Percentiles rank a stretch among this genome's conserved stretches.
Evolutionary conservation across 2,329 filamentous ascomycete species (phyloP).

Genomic region (Aureobasidium subglaciale): DNA sequence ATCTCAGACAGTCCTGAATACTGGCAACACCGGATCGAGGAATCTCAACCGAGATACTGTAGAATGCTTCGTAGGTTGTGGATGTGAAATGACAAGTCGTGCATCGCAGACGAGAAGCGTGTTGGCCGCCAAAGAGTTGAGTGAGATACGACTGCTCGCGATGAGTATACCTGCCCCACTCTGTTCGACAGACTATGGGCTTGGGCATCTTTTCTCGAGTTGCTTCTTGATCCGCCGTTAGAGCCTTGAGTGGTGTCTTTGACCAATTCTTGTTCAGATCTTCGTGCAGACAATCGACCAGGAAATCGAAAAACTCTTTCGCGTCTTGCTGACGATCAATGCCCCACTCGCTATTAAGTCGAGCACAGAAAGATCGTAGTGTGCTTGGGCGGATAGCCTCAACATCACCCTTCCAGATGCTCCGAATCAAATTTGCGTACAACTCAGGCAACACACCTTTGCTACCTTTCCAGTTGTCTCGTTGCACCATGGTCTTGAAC

Average conservation of each 20-base stretch:
- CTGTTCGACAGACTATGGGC: constrained; percentile 60
- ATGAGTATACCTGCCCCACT: constrained; percentile 66
- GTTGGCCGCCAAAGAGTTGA: constrained; percentile 68
- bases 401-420: constrained; percentile 55
- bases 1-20: constrained; percentile 61
- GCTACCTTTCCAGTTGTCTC: constrained; percentile 57
- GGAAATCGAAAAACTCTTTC: constrained; percentile 79
- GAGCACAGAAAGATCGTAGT: constrained; percentile 54
- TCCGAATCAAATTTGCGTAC: constrained; percentile 54
- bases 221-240: constrained; percentile 55
- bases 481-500: constrained; percentile 53
- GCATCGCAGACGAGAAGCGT: constrained; percentile 55
- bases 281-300: constrained; percentile 74
- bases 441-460: constrained; percentile 56
- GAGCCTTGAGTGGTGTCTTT: constrained; percentile 48
- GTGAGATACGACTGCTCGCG: constrained; percentile 70
- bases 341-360: constrained; percentile 61
- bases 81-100: constrained; percentile 55
- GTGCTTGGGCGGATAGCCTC: constrained; percentile 39
- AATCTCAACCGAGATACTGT: constrained; percentile 65
- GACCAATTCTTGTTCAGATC: constrained; percentile 71
- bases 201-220: constrained; percentile 54
- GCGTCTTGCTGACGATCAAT: constrained; percentile 79
- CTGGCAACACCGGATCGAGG: constrained; percentile 53
- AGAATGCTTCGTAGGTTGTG: constrained; percentile 64